Evolutionary conservation across 371 early-diverging fungal genomes (phyloP), one percentile per base, ranked within the genome.

Genomic region (Lichtheimia hyalospora): DNA sequence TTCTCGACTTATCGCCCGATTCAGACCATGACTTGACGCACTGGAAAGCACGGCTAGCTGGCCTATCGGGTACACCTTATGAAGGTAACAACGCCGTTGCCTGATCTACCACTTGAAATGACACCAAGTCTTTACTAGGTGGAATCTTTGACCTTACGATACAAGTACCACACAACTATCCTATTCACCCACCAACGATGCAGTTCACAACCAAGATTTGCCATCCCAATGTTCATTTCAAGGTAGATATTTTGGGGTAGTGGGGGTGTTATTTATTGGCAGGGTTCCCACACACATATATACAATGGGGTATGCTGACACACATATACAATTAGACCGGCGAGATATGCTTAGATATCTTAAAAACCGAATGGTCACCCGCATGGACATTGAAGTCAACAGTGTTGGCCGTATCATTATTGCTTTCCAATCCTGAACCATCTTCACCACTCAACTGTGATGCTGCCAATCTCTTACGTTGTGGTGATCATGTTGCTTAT

Each of bases 401-500:
- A 0, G 74, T 89, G 24, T 66, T 91, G 39, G 92, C 93, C 23
- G 83, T 93, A 18, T 84, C 84, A 21, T 75, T 88, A 34, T 74
- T 93, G 41, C 68, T 93, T 8, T 82, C 83, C 18, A 84, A 88
- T 56, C 93, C 93, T 16, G 92, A 91, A 62, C 92, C 93, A 34
- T 82, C 83, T 66, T 91, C 92, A 56, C 98, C 98, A 7, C 78
- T 97, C 23, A 97, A 97, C 69, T 93, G 94, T 69, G 96, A 97
- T 71, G 96, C 95, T 53, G 97, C 96, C 7, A 96, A 96, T 64
- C 77, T 97, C 20, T 66, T 96, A 61, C 79, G 96, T 54, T 91
- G 92, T 58, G 89, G 92, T 25, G 97, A 97, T 67, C 69, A 62
- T 18, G 58, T 93, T 14, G 97, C 92, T 4, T 97, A 97, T 79